These are phyloP conservation scores for Alternaria viburni DNA, from an alignment of 2,329 filamentous ascomycete genomes.

Conservation along the genomic window DNA sequence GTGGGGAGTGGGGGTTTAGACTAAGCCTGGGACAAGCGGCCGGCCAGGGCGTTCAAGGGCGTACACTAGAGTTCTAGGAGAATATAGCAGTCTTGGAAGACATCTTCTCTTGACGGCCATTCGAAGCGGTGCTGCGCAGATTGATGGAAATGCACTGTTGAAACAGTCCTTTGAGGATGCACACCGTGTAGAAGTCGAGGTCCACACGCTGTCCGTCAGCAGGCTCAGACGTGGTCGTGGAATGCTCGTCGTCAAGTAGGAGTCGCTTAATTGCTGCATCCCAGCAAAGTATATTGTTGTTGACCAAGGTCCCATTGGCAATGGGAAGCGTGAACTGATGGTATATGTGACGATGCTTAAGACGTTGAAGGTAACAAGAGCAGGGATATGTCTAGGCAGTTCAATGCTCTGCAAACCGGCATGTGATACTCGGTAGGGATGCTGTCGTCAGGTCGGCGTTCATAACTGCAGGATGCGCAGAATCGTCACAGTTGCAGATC, in stretches of 20 bases:
- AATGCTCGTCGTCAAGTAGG: neutral
- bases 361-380: neutral
- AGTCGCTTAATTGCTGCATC: neutral
- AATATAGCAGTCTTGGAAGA: neutral
- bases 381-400: neutral
- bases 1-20: neutral
- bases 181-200: neutral
- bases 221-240: neutral
- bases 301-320: neutral
- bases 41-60: neutral
- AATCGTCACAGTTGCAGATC: constrained; percentile 6
- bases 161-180: neutral
- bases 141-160: neutral
- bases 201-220: neutral
- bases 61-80: neutral
- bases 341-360: neutral
- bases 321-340: neutral
- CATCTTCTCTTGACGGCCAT: neutral
- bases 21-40: neutral
- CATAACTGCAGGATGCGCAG: constrained; percentile 3
- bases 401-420: neutral
- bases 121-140: neutral
- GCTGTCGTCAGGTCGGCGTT: constrained; percentile 9
- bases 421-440: neutral
- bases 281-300: neutral